phyloP scores from a whole-genome alignment of 2,329 filamentous ascomycete genomes.

The Calycina herbarum region DNA sequence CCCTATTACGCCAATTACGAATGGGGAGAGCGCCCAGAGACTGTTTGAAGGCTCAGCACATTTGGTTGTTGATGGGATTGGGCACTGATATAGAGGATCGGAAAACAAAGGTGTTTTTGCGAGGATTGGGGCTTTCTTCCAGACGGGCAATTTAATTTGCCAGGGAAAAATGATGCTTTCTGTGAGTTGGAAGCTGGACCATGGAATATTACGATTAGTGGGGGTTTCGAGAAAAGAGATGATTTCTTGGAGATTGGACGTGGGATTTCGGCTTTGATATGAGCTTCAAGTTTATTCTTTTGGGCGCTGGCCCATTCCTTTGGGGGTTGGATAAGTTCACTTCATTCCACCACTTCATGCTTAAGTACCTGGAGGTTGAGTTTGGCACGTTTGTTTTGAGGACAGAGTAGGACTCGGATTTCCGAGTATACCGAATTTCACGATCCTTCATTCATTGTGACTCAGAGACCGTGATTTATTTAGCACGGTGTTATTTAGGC shows the following conservation, averaged over 20 bases:
- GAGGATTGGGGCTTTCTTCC: conserved; percentile 22
- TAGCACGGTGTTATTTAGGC: no score
- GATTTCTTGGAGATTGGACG: not conserved
- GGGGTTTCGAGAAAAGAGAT: not conserved
- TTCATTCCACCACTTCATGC: no score
- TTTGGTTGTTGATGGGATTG: conserved; percentile 1
- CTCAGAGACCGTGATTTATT: no score
- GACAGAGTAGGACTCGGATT: no score
- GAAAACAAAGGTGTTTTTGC: conserved; percentile 15
- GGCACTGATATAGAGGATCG: not conserved
- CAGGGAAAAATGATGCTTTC: conserved; percentile 11
- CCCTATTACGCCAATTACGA: conserved; percentile 33
- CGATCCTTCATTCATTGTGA: no score
- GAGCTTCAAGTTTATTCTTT: no score
- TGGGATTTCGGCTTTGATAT: not conserved
- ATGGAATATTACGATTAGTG: conserved; percentile 16
- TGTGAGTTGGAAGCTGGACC: conserved; percentile 21
- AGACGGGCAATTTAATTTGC: conserved; percentile 13
- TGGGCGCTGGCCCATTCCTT: no score
- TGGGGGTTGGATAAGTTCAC: no score
- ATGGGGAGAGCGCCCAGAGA: not conserved
- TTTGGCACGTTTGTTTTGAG: no score
- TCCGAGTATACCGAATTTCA: no score
- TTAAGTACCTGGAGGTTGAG: no score
- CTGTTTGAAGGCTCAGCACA: not conserved